phyloP scores from a whole-genome alignment of 2,329 filamentous ascomycete species.

The Calonectria pauciramosa region DNA sequence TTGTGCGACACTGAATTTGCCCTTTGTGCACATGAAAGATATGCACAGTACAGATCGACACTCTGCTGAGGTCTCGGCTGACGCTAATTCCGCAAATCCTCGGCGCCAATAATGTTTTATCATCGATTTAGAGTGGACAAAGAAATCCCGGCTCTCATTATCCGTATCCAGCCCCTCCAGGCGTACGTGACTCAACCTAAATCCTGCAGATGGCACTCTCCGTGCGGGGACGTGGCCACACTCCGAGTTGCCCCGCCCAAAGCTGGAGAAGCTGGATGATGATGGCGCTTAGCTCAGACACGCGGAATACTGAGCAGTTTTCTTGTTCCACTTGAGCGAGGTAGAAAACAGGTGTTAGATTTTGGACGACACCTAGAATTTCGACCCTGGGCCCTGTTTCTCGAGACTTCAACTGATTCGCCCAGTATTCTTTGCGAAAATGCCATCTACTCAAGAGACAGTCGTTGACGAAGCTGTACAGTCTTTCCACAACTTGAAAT shows the following conservation, averaged over 20 bases:
- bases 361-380: background rate
- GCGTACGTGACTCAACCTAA: background rate
- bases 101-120: background rate
- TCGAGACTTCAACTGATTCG: background rate
- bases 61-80: background rate
- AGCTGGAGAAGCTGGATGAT: background rate
- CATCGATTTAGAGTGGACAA: background rate
- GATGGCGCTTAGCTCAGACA: background rate
- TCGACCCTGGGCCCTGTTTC: background rate
- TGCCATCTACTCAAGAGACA: conserved; percentile 16
- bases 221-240: conserved; percentile 17
- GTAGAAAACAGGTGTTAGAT: background rate
- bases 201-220: conserved; percentile 21
- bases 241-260: background rate
- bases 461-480: background rate
- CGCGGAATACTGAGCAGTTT: background rate
- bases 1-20: background rate
- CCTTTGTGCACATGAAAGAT: background rate
- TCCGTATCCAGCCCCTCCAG: background rate
- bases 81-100: background rate
- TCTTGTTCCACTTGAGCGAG: background rate
- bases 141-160: background rate
- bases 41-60: background rate
- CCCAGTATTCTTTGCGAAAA: background rate
- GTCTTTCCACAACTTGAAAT: conserved; percentile 12